A percentile compares a stretch with the other conserved stretches of the same genome.
These are phyloP conservation scores for Pseudonitzschia multiseries DNA, from an alignment of 108 stramenopile genomes.

Conservation along the genomic window DNA sequence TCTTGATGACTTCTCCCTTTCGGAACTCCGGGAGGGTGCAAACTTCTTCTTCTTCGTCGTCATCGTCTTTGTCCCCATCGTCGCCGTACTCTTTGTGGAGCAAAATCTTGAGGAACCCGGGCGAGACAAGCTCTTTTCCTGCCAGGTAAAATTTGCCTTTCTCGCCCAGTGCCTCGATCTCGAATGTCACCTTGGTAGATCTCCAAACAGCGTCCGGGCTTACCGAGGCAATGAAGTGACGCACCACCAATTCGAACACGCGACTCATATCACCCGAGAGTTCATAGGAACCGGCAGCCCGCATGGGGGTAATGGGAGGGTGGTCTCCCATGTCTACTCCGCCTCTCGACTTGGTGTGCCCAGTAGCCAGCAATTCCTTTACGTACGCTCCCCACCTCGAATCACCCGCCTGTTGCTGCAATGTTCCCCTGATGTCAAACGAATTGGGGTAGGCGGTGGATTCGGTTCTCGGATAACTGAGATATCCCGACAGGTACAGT, in stretches of 20 bases:
- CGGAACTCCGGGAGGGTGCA: constrained; percentile 74
- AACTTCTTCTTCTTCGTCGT: constrained; percentile 75
- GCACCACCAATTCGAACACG: constrained; percentile 82
- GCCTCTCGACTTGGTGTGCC: constrained; percentile 58
- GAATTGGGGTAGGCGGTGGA: constrained; percentile 80
- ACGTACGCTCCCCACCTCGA: constrained; percentile 79
- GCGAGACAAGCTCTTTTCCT: constrained; percentile 70
- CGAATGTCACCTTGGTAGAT: constrained; percentile 68
- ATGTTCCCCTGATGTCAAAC: constrained; percentile 76
- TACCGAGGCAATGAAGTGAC: constrained; percentile 90
- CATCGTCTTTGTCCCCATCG: constrained; percentile 55
- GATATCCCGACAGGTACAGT: constrained; percentile 82
- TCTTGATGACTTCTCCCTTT: constrained; percentile 64
- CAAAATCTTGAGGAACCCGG: constrained; percentile 83
- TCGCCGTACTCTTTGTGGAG: constrained; percentile 83
- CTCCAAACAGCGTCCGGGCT: constrained; percentile 86
- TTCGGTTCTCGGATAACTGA: constrained; percentile 86
- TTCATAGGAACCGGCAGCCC: constrained; percentile 56
- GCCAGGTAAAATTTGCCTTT: constrained; percentile 72
- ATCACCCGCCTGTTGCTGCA: constrained; percentile 71
- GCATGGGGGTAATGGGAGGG: constrained; percentile 85
- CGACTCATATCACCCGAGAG: constrained; percentile 80
- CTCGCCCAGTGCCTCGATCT: constrained; percentile 66
- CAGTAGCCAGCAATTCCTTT: constrained; percentile 50
- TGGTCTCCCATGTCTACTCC: constrained; percentile 90